Evolutionary conservation across 2,329 filamentous ascomycete species (phyloP).

Genomic region (Colletotrichum zoysiae): DNA sequence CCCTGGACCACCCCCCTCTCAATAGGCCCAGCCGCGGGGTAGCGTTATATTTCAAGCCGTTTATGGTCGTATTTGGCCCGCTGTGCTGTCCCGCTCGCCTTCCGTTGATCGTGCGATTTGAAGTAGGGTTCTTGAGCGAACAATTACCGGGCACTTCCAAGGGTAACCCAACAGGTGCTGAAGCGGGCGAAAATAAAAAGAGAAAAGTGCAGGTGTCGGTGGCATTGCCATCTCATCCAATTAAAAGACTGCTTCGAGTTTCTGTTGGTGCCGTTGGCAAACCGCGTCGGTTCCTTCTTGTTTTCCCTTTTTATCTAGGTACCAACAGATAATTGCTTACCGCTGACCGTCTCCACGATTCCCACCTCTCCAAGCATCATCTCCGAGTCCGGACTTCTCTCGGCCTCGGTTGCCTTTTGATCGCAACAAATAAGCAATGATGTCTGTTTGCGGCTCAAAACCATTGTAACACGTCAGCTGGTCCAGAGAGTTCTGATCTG

Average conservation of each 20-base stretch:
- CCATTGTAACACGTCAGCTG: neutral
- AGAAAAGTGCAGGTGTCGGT: neutral
- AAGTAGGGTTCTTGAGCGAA: neutral
- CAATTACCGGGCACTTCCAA: no score
- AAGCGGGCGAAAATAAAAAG: neutral
- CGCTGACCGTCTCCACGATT: conserved; percentile 7
- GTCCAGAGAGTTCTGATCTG: neutral
- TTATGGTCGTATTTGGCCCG: neutral
- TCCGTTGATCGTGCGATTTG: neutral
- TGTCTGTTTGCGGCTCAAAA: neutral
- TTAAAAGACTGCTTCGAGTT: neutral
- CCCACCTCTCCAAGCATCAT: neutral
- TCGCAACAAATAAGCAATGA: neutral
- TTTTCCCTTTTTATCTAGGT: neutral
- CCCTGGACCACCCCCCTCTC: no score
- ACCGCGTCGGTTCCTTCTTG: neutral
- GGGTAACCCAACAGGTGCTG: neutral
- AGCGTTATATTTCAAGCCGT: neutral
- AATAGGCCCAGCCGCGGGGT: neutral
- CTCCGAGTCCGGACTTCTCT: neutral
- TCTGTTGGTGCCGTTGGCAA: conserved; percentile 10
- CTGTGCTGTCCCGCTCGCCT: neutral
- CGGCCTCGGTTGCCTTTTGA: neutral
- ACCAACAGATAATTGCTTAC: neutral
- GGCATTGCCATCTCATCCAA: neutral